phyloP scores from a whole-genome alignment of 306 rosid genomes.

The Fragaria ananassa region DNA sequence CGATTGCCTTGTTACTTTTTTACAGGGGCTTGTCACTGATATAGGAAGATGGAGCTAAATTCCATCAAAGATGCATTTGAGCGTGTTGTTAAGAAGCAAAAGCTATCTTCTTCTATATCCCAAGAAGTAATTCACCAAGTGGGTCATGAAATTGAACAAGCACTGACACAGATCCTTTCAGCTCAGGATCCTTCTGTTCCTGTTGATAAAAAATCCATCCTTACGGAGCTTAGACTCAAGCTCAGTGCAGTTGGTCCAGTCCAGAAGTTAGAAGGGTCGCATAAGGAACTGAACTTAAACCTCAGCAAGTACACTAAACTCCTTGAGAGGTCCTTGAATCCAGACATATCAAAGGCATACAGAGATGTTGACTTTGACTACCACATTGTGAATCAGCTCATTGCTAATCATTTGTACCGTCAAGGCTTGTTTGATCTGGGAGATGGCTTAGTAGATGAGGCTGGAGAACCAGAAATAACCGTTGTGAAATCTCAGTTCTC shows the following conservation, averaged over 20 bases:
- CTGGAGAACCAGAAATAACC: constrained; percentile 57
- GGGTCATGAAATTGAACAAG: constrained; percentile 62
- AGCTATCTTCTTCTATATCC: constrained; percentile 60
- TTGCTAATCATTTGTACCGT: constrained; percentile 71
- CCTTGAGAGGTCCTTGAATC: constrained; percentile 55
- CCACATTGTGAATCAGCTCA: constrained; percentile 58
- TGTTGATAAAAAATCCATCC: constrained; percentile 53
- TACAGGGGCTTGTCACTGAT: constrained; percentile 41
- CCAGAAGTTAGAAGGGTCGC: constrained; percentile 59
- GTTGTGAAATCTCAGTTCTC: constrained; percentile 52
- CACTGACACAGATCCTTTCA: constrained; percentile 50
- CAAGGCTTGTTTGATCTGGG: constrained; percentile 73
- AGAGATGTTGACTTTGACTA: constrained; percentile 69
- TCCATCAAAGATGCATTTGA: constrained; percentile 73
- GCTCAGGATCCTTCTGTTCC: constrained; percentile 38
- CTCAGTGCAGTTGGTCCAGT: constrained; percentile 53
- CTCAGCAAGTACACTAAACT: constrained; percentile 64
- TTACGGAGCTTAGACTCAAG: constrained; percentile 54
- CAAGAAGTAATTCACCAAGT: constrained; percentile 69
- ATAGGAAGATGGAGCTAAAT: constrained; percentile 57
- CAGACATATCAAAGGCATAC: constrained; percentile 81
- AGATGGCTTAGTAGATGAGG: constrained; percentile 62
- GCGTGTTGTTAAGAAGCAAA: constrained; percentile 78
- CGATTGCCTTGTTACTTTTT: constrained; percentile 19
- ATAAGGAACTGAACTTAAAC: constrained; percentile 56